These are phyloP conservation scores for Epichloe gansuensis DNA, from an alignment of 2,329 filamentous ascomycete species.

Conservation along the genomic window DNA sequence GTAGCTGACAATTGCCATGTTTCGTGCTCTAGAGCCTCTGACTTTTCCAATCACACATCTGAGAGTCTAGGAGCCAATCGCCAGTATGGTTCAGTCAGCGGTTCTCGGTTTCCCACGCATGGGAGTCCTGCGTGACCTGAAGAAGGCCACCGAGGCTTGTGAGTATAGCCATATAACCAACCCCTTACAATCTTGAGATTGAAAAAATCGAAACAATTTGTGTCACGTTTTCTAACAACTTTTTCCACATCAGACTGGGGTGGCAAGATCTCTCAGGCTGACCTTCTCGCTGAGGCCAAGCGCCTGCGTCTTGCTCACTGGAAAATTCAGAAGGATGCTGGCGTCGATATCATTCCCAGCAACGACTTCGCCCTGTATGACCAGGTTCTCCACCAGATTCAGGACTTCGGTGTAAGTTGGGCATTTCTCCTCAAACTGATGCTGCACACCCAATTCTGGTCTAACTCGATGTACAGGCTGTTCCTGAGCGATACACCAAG, in stretches of 20 bases:
- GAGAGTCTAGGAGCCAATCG: constrained; percentile 16
- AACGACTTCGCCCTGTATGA: constrained; percentile 99
- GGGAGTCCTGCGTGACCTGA: constrained; percentile 96
- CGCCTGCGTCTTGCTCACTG: constrained; percentile 92
- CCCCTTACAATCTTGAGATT: not conserved
- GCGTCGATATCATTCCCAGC: constrained; percentile 95
- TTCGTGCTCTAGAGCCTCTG: constrained; percentile 1
- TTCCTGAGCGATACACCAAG: constrained; percentile 87
- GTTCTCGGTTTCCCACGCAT: constrained; percentile 98
- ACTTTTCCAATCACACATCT: constrained; percentile 5
- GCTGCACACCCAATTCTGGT: not conserved
- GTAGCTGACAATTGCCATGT: not conserved
- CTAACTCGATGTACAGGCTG: constrained; percentile 42
- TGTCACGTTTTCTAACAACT: constrained; percentile 12
- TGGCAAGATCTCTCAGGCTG: constrained; percentile 84
- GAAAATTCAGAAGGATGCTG: constrained; percentile 98
- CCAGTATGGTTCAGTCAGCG: constrained; percentile 54
- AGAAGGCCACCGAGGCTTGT: constrained; percentile 98
- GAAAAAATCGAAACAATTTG: not conserved
- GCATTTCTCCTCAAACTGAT: not conserved
- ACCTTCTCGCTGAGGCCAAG: constrained; percentile 92
- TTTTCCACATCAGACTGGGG: constrained; percentile 50
- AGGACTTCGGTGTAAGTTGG: constrained; percentile 78
- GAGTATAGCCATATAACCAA: constrained; percentile 18
- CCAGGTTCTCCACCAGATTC: constrained; percentile 94